These are phyloP conservation scores for Royoungia palumana DNA, from an alignment of 768 basidiomycete genomes.

Conservation along the genomic window DNA sequence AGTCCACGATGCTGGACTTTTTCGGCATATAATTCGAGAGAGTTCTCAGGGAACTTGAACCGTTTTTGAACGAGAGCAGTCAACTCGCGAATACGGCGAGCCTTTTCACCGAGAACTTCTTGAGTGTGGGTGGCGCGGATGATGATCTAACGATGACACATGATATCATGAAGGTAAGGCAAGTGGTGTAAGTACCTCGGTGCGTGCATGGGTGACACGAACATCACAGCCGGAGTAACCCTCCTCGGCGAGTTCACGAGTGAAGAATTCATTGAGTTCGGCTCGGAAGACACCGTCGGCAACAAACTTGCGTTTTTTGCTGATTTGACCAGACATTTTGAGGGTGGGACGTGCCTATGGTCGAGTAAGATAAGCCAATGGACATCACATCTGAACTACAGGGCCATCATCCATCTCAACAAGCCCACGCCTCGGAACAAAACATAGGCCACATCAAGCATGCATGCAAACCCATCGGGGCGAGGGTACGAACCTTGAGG, in stretches of 20 bases:
- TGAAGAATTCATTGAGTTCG: slow-evolving; percentile 99
- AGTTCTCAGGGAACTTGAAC: slow-evolving; percentile 99
- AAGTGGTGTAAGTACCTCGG: slow-evolving; percentile 59
- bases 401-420: slow-evolving; percentile 20
- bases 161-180: not conserved
- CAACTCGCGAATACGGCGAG: slow-evolving; percentile 97
- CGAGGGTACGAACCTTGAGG: slow-evolving; percentile 23
- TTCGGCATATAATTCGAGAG: slow-evolving; percentile 98
- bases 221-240: slow-evolving; percentile 99
- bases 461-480: not conserved
- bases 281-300: slow-evolving; percentile 99
- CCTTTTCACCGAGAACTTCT: slow-evolving; percentile 98
- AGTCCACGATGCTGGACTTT: slow-evolving; percentile 98
- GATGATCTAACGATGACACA: slow-evolving; percentile 79
- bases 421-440: not conserved
- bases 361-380: slow-evolving; percentile 17
- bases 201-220: slow-evolving; percentile 97
- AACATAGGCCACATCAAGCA: not conserved
- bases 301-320: slow-evolving; percentile 98
- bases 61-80: slow-evolving; percentile 98
- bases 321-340: slow-evolving; percentile 84
- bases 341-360: slow-evolving; percentile 12
- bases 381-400: slow-evolving; percentile 18
- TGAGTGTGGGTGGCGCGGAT: slow-evolving; percentile 99
- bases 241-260: slow-evolving; percentile 96